Evolutionary conservation across 1,284 basidiomycete genomes (phyloP), one percentile per base, ranked within the genome.

Genomic region (Quambalaria eucalypti): DNA sequence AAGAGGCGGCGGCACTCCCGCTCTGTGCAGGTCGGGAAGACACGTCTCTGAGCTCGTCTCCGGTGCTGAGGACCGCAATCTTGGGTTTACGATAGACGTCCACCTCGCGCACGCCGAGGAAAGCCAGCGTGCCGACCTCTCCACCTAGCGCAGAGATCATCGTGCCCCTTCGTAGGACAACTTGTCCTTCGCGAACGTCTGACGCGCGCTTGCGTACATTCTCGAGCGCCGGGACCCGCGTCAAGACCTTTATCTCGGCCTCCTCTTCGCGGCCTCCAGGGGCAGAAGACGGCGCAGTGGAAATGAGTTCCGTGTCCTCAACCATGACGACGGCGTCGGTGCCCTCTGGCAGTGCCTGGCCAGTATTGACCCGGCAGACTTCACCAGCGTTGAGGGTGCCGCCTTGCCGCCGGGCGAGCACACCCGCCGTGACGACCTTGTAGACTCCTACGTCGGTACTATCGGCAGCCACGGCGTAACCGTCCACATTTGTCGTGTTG

Each of bases 281-380:
- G 87, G 53, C 88, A 80, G 8, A 76, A 77, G 5, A 81, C n/a
- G n/a, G n/a, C 16, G 36, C 21, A 8, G 81, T 81, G 4, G 72
- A 62, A 12, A 83, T 77, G 10, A 92, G 79, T 52, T 83, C 82
- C 0, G 89, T 91, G 68, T 92, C 89, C 76, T 92, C 89, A 16
- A 92, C 89, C 88, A 91, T 91, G 71, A 92, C 84, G 0, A 90
- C 84, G 0, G 87, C 78, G 69, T 91, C 85, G 6, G 85, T 78
- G 1, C 86, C 87, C 0, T 76, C 70, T 0, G 89, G 90, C 1
- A 92, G 77, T 83, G 1, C 82, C 85, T 72, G 69, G 0, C 69
- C 69, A 2, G 69, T 72, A 42, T 72, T 72, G 64, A 72, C 65
- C 4, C 68, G 57, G 55, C 62, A 67, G 31, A 72, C 62, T 31